phyloP scores from a whole-genome alignment of 306 rosid species.

The Prunus armeniaca region DNA sequence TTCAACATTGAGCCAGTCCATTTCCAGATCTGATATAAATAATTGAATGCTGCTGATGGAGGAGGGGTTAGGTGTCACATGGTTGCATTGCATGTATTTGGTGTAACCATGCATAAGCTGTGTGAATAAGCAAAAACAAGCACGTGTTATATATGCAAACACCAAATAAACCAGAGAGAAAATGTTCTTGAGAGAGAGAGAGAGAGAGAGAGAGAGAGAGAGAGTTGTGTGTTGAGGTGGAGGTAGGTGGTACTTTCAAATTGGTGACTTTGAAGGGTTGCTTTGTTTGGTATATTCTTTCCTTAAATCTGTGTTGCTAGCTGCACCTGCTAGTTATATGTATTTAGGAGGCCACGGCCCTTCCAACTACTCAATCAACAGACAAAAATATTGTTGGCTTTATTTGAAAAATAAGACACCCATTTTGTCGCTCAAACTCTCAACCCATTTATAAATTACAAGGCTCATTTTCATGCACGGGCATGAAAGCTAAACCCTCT shows the following conservation, averaged over 20 bases:
- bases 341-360: neutral
- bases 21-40: neutral
- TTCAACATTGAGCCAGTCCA: neutral
- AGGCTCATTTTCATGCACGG: neutral
- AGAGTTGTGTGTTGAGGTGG: neutral
- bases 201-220: neutral
- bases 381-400: neutral
- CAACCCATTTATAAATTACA: neutral
- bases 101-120: neutral
- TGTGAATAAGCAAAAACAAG: neutral
- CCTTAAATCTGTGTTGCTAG: neutral
- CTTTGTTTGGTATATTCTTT: constrained; percentile 16
- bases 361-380: constrained; percentile 21
- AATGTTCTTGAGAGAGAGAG: too few relatives aligned
- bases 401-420: neutral
- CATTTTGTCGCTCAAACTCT: too few relatives aligned
- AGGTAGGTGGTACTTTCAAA: constrained; percentile 32
- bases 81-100: neutral
- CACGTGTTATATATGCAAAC: neutral
- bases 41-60: neutral
- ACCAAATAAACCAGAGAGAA: neutral
- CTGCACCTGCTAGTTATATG: neutral
- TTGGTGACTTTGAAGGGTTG: constrained; percentile 32
- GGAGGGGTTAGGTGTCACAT: neutral
- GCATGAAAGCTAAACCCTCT: neutral